Evolutionary conservation across 2,329 filamentous ascomycete species (phyloP), one percentile per base, ranked within the genome.

Genomic region (Fusarium sambucinum): DNA sequence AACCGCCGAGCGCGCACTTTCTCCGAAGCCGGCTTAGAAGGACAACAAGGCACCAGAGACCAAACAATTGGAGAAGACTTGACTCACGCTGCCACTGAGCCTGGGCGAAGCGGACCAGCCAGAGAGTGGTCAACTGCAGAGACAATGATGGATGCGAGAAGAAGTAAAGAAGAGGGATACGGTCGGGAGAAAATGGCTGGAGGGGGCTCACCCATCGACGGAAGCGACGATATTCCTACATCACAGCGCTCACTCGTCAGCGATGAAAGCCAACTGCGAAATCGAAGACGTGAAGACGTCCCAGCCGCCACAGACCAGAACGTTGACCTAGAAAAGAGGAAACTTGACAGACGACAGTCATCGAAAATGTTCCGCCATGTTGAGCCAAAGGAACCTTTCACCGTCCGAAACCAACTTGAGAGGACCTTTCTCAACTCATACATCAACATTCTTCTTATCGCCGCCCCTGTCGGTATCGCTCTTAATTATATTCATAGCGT

Each of bases 391-490:
- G 79, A 81, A 59, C 83, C 85, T 3, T 91, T 87, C 61, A 90
- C 89, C 0, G 73, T 87, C 11, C 80, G 80, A 62, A 89, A 90
- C 73, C 92, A 94, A 78, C 78, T 94, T 48, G 88, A 89, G 70
- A 88, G 91, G 19, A 94, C 93, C 0, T 72, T 97, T 5, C 87
- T 97, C 69, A 90, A 88, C 73, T 96, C 92, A 1, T 97, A 92
- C 88, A 91, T 97, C 81, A 97, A 97, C 75, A 75, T 97, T 25
- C 81, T 97, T 27, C 82, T 97, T 23, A 53, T 97, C 17, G 89
- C 90, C 23, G 93, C 92, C 1, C 94, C 94, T 0, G 87, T 89
- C 33, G 94, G 94, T 60, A 93, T 97, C 73, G 91, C 87, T 3
- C 78, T 95, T 53, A 87, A 92, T 73, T 93, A 90, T 74, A 80